Evolutionary conservation across 1,284 basidiomycete species (phyloP).

Genomic region (Trichosporon sp.): DNA sequence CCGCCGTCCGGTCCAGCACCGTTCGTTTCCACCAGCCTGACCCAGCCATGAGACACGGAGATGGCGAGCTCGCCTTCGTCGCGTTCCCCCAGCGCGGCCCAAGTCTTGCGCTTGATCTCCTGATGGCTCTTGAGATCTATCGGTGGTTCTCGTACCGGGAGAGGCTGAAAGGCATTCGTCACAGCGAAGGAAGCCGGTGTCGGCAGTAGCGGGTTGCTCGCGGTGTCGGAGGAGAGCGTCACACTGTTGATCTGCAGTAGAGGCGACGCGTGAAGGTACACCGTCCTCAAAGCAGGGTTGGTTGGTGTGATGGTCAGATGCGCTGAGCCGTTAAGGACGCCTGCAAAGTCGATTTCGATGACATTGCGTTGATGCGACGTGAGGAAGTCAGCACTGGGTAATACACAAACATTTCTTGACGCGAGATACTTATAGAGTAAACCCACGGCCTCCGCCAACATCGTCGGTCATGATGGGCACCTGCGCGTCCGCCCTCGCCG

Average conservation of each 20-base stretch:
- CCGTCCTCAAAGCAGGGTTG: conserved; percentile 37
- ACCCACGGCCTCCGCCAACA: conserved; percentile 20
- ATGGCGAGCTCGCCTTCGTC: conserved; percentile 94
- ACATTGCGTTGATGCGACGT: conserved; percentile 46
- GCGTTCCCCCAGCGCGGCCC: conserved; percentile 79
- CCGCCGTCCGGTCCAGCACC: conserved; percentile 21
- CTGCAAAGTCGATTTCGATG: conserved; percentile 46
- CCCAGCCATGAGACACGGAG: conserved; percentile 74
- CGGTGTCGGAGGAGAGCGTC: conserved; percentile 43
- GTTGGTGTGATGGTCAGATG: conserved; percentile 45
- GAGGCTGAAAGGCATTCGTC: conserved; percentile 55
- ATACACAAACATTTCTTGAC: neutral
- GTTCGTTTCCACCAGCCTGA: conserved; percentile 48
- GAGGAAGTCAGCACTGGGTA: conserved; percentile 12
- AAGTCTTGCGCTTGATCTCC: conserved; percentile 88
- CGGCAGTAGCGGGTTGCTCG: conserved; percentile 52
- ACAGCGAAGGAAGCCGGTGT: conserved; percentile 66
- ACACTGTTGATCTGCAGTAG: conserved; percentile 39
- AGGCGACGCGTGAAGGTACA: conserved; percentile 46
- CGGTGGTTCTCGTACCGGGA: conserved; percentile 34
- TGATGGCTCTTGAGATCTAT: conserved; percentile 85
- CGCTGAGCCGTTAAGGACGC: conserved; percentile 40
- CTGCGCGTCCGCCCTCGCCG: conserved; percentile 7
- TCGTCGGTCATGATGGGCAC: conserved; percentile 23
- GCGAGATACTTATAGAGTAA: conserved; percentile 21